Percentiles rank a stretch among this genome's conserved stretches.
Evolutionary conservation across 768 basidiomycete genomes (phyloP).

Genomic region (Pleurotus eryngii): DNA sequence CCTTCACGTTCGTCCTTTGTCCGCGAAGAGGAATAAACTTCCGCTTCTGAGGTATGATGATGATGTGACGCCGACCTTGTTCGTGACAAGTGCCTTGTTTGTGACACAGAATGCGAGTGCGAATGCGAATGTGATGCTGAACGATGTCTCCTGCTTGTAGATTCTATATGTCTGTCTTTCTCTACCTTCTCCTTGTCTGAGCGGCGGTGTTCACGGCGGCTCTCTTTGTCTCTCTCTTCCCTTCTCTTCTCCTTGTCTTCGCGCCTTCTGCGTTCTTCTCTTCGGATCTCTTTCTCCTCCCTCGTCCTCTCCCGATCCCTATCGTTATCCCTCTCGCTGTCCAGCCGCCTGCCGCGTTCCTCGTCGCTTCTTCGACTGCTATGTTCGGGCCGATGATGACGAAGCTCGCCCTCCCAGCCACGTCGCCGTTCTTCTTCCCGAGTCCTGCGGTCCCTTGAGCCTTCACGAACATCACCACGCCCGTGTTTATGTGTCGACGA

Average conservation of each 20-base stretch:
- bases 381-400: neutral
- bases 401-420: neutral
- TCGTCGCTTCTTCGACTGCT: neutral
- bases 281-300: neutral
- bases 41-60: too few relatives aligned
- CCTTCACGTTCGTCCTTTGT: too few relatives aligned
- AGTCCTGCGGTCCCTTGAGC: neutral
- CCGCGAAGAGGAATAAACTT: too few relatives aligned
- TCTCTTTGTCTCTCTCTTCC: neutral
- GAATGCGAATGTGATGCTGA: too few relatives aligned
- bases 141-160: too few relatives aligned
- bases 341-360: neutral
- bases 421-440: neutral
- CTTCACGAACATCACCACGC: neutral
- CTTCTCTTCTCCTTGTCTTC: neutral
- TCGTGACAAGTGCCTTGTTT: too few relatives aligned
- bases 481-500: neutral
- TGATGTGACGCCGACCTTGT: too few relatives aligned
- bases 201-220: neutral
- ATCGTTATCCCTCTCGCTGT: neutral
- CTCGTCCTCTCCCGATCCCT: neutral
- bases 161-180: too few relatives aligned
- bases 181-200: too few relatives aligned
- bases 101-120: too few relatives aligned
- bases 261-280: neutral